These are phyloP conservation scores for Coleophoma eucalyptorum DNA, from an alignment of 2,329 filamentous ascomycete genomes.

Conservation along the genomic window DNA sequence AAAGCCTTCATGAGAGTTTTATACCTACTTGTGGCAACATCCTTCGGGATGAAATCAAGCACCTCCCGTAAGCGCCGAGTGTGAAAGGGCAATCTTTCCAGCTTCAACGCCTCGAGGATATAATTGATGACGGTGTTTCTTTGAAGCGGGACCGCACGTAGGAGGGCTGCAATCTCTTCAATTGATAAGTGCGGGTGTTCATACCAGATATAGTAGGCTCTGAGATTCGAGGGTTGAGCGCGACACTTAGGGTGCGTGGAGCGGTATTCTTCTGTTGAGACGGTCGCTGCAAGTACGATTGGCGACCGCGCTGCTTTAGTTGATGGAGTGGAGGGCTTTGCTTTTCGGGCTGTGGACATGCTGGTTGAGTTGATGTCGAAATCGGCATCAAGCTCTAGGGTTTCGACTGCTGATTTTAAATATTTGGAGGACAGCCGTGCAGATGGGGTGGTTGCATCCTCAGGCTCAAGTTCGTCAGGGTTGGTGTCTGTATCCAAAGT, in stretches of 20 bases:
- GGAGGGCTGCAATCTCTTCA: constrained; percentile 44
- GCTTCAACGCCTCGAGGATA: constrained; percentile 50
- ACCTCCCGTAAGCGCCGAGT: constrained; percentile 43
- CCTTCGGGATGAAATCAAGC: constrained; percentile 3
- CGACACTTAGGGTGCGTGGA: constrained; percentile 7
- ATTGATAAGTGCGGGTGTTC: constrained; percentile 44
- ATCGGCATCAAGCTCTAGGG: constrained; percentile 23
- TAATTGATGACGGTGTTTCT: constrained; percentile 52
- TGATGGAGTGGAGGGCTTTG: constrained; percentile 24
- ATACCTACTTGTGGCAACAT: neutral
- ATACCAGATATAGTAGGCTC: constrained; percentile 64
- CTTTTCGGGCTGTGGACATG: neutral
- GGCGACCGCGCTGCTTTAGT: constrained; percentile 43
- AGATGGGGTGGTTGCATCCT: constrained; percentile 1
- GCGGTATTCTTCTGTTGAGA: constrained; percentile 5
- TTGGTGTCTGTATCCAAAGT: constrained; percentile 21
- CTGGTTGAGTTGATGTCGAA: neutral
- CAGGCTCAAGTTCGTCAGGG: constrained; percentile 22
- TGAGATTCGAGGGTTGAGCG: constrained; percentile 33
- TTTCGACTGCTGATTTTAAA: constrained; percentile 4
- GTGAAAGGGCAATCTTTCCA: constrained; percentile 48
- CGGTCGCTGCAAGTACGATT: constrained; percentile 7
- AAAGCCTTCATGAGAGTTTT: neutral
- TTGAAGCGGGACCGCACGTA: constrained; percentile 58
- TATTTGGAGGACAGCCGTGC: constrained; percentile 3